Evolutionary conservation across 2,329 filamentous ascomycete genomes (phyloP), one percentile per base, ranked within the genome.

Genomic region (Sporothrix protearum): DNA sequence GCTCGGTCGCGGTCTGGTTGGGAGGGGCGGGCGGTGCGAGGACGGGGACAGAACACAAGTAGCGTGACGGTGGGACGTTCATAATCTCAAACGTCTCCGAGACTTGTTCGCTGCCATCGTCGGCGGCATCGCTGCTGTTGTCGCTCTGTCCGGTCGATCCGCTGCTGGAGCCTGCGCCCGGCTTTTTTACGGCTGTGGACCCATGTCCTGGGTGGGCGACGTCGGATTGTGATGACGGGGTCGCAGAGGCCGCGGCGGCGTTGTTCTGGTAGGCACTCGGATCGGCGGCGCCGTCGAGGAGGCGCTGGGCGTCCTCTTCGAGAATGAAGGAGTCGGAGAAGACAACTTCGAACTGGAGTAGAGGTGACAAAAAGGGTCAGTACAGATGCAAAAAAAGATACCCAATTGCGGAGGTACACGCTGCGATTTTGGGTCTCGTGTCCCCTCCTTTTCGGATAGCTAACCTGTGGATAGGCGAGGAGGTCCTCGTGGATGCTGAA

Each of bases 401-500:
- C 14, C 16, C 2, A 10, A 4, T n/a, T 33, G 57, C 14, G 22
- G 33, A 33, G 19, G n/a, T 2, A 39, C 33, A 47, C 16, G 42
- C 42, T 47, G 42, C 42, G 0, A 47, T 47, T 4, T 19, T 14
- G 6, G 42, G 42, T 47, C 42, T 47, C 42, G 42, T 47, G 42
- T 47, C 42, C 42, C 42, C 42, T 47, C 42, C 42, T 47, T 16
- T 47, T 47, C 14, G 42, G 28, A 7, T 5, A 39, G 33, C 84
- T 74, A 84, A 95, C 92, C 86, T 96, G 93, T 12, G 94, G 94
- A 81, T 91, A 93, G 22, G 93, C 93, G 71, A 97, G 86, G 68
- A 97, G 81, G 79, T 97, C 94, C 78, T 97, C 93, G 77, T 96
- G 90, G 71, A 97, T 92, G 82, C 91, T 97, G 83, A 97, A 97